phyloP scores from a whole-genome alignment of 305 asterid species.

The Solanum hybrid region DNA sequence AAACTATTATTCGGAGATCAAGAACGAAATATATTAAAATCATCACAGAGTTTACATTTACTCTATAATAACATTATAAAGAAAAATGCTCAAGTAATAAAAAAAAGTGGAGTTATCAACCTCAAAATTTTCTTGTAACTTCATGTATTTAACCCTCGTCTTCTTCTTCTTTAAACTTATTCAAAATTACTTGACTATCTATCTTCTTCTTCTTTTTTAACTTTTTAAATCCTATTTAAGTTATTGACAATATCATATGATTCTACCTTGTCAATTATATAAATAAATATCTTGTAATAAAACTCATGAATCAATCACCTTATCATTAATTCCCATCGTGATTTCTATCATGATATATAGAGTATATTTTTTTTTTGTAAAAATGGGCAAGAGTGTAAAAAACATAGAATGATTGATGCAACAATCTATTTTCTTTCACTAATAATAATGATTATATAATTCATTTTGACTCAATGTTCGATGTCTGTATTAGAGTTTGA shows the following conservation, averaged over 20 bases:
- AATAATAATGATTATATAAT: not conserved
- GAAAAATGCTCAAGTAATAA: not conserved
- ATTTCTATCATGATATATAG: too few species aligned
- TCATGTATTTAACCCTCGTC: not conserved
- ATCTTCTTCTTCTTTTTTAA: rapidly evolving
- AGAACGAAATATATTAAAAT: not conserved
- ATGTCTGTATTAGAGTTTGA: too few species aligned
- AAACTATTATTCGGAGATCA: not conserved
- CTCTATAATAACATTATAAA: not conserved
- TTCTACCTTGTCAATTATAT: too few species aligned
- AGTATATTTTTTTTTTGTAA: too few species aligned
- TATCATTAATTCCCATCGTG: not conserved
- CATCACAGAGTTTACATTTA: not conserved
- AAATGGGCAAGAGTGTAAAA: not conserved
- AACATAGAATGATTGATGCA: not conserved
- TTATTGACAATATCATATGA: too few species aligned
- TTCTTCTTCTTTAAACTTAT: not conserved
- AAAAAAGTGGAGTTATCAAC: not conserved
- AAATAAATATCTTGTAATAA: too few species aligned
- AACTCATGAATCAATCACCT: too few species aligned
- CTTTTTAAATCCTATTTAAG: too few species aligned
- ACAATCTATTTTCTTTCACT: not conserved
- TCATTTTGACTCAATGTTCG: rapidly evolving
- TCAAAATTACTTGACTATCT: not conserved
- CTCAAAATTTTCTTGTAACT: too few species aligned